Conservation (phyloP, 257 asterid species). For the Solanum okadae region DNA sequence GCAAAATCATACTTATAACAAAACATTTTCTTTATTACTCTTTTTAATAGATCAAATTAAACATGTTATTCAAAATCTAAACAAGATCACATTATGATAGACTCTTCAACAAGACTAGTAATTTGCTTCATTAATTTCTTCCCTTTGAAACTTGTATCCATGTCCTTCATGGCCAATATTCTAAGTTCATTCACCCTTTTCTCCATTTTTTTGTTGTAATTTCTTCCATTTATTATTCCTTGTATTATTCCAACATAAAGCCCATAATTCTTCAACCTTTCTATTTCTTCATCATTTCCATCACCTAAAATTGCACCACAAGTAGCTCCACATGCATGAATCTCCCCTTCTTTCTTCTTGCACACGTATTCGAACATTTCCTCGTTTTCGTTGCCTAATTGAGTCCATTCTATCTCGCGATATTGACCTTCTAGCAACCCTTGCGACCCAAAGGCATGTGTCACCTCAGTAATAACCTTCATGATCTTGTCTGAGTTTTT, state of each 20-base stretch:
- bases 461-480: constrained; percentile 41
- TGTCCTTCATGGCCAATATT: constrained; percentile 36
- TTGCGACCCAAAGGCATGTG: constrained; percentile 39
- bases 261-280: constrained; percentile 47
- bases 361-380: constrained; percentile 20
- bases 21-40: not conserved
- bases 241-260: constrained; percentile 38
- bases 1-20: not conserved
- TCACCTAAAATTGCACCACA: constrained; percentile 83
- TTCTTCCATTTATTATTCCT: constrained; percentile 23
- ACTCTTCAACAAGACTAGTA: constrained; percentile 12
- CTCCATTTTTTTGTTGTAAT: not conserved
- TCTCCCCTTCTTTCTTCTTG: constrained; percentile 45
- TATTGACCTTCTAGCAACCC: constrained; percentile 45
- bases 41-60: not conserved
- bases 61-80: not conserved
- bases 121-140: constrained; percentile 10
- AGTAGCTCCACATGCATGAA: constrained; percentile 64
- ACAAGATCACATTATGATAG: not conserved
- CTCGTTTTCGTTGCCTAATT: not conserved
- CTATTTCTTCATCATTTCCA: constrained; percentile 43
- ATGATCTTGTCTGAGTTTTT: constrained; percentile 21
- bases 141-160: constrained; percentile 22
- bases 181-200: constrained; percentile 23
- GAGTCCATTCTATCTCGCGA: constrained; percentile 2